phyloP scores from a whole-genome alignment of 73 alveolate genomes.

The Paramecium pentaurelia region DNA sequence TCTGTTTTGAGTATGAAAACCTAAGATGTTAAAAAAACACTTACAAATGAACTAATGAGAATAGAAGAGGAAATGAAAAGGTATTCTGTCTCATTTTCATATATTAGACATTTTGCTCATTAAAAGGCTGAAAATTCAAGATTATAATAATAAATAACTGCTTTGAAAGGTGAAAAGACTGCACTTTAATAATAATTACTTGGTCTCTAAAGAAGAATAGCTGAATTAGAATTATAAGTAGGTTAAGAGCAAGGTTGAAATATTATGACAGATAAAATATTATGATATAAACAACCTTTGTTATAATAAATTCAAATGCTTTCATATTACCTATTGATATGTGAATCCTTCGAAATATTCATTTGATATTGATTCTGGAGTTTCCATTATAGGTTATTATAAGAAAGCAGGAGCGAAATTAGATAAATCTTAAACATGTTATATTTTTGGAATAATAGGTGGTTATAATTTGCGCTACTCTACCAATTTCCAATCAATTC shows the following conservation, averaged over 20 bases:
- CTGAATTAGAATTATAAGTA: conserved; percentile 83
- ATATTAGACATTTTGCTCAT: conserved; percentile 67
- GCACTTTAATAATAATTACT: conserved; percentile 76
- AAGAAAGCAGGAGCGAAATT: background rate
- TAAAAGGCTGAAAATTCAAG: conserved; percentile 83
- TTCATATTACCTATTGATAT: background rate
- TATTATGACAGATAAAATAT: background rate
- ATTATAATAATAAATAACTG: conserved; percentile 78
- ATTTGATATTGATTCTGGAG: background rate
- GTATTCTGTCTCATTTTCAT: background rate
- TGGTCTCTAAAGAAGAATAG: conserved; percentile 84
- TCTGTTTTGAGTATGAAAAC: conserved; percentile 93
- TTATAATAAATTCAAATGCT: background rate
- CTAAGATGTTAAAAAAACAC: conserved; percentile 83
- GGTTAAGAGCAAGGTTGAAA: conserved; percentile 71
- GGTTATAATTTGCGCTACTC: conserved; percentile 70
- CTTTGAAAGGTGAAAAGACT: conserved; percentile 87
- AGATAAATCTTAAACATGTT: background rate
- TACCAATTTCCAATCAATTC: conserved; percentile 58
- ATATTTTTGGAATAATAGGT: conserved; percentile 74
- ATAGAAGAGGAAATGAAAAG: conserved; percentile 97
- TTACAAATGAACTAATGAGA: conserved; percentile 80
- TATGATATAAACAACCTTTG: background rate
- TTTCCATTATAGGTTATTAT: background rate
- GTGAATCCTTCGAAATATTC: background rate